Base-by-base conservation (phyloP, 2,329 filamentous ascomycete species). In the Nemania sp. region DNA sequence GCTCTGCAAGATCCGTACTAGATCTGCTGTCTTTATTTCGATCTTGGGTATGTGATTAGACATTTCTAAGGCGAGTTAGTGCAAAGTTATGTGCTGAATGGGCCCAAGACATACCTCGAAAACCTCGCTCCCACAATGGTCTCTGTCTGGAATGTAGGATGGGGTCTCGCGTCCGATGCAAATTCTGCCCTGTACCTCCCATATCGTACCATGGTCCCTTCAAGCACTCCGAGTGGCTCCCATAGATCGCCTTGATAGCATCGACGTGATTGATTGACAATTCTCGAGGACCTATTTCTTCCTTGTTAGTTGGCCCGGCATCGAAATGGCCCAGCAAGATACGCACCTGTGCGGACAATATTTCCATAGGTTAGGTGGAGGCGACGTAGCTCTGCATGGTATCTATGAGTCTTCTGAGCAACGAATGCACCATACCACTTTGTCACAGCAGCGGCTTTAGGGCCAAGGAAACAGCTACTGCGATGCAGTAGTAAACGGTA, bases 121-220 rank as follows among this genome's bases (percentile, higher is more conserved):
- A 45, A 6, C 41, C 41, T 45, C 18, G 5, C 41, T 45, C 41
- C 41, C 41, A 45, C 18, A 45, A 15, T 15, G 10, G 41, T 15
- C 41, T 45, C 41, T 45, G 18, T 45, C 18, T 45, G 5, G 41
- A 6, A 45, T 45, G 41, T 45, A 45, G 41, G 18, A 45, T 45
- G 41, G 41, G 41, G 41, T 45, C 18, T 45, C 41, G 41, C 7
- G 41, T 45, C 18, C 41, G 41, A 45, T 45, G 41, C 13, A 45
- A 45, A 15, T 45, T 45, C 7, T 18, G 18, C 13, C 41, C 41
- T 15, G 41, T 45, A 15, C 41, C 41, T 45, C 41, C 41, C 41
- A 45, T 45, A 45, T 45, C 41, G 18, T 45, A 45, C 41, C 41
- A n/a, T 45, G 41, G 41, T 15, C 41, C 41, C 41, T 45, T 45